Base-by-base conservation (phyloP, 106 monocot genomes). In the Posidonia australis region DNA sequence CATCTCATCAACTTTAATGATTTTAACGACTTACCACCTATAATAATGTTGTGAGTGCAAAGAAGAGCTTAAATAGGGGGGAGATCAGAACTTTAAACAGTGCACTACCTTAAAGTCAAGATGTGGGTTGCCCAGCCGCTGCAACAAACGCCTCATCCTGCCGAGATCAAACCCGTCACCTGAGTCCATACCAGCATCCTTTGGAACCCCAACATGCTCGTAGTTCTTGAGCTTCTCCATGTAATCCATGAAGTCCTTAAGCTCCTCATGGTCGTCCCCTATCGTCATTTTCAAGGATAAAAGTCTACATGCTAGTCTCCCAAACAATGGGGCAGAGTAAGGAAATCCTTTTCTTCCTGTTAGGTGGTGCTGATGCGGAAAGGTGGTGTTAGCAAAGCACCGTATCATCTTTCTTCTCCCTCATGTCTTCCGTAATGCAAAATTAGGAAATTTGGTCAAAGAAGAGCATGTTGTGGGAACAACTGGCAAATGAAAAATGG, bases 131-230 rank as follows among this genome's bases (percentile, higher is more conserved):
- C 84, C 90, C 30, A 90, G 83, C 2, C 90, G 66, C 17, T 71
- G 60, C 23, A 91, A 68, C 55, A 91, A 51, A 66, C 96, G 76
- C 46, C 73, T 55, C 90, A 98, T 87, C 68, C 96, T 71, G n/a
- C 85, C 96, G n/a, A 98, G 90, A 66, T 98, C 90, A 75, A 98
- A 98, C 1, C 96, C 96, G 30, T 87, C 90, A 25, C 67, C 79
- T 25, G 87, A 80, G 62, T 90, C 96, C 16, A 84, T 87, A 4
- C 90, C 90, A 5, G 90, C 90, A 52, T 65, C 84, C 28, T 17
- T 76, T 2, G 96, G 90, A 23, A 96, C 82, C 11, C 87, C 90
- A 10, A 71, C 1, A 13, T 69, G 74, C 82, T 96, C 96, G 52
- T 84, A 85, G 62, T 90, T 96, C 77, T 77, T 86, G 51, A 90